Base-by-base conservation (phyloP, 2,329 filamentous ascomycete species). In the Ceratocystis diversiconidia region DNA sequence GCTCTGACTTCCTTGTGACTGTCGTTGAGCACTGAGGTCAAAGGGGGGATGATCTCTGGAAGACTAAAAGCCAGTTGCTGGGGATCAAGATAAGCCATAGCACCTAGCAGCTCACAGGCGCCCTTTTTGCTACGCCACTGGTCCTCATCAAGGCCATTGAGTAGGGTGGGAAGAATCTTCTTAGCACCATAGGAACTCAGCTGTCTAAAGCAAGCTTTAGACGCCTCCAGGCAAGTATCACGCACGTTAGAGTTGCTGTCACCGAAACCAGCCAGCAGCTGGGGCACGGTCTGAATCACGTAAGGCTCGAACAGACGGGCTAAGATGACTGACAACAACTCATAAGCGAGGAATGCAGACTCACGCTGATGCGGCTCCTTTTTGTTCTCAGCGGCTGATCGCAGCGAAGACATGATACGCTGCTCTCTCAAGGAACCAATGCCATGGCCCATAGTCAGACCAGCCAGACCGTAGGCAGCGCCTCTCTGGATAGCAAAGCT, bases 121-220 rank as follows among this genome's bases (percentile, higher is more conserved):
- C 95, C 94, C 78, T 95, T 96, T 77, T 99, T 97, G 77, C 91
- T 97, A 72, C 94, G 88, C 94, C 94, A 99, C 74, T 97, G 92
- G 64, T 89, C 85, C 69, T 99, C 94, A 69, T 97, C 92, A 8
- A 99, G 83, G 66, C 95, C 94, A 69, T 94, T 86, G 1, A 99
- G 82, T 6, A 99, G 82, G 12, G 89, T 96, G 2, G 94, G 94
- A 69, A 99, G 79, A 69, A 99, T 92, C 72, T 94, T 83, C 77
- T 96, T 95, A 67, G 99, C 95, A 74, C 94, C 94, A 71, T 89
- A 99, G 0, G 94, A 97, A 76, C 91, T 97, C 65, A 99, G 78
- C 70, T 86, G 92, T 4, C 90, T 87, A 75, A 99, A 99, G 74
- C 90, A 96, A 10, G 91, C 88, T 77, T 96, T 97, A 62, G 94